phyloP scores from a whole-genome alignment of 2,329 filamentous ascomycete species.

The Trichophyton rubrum region DNA sequence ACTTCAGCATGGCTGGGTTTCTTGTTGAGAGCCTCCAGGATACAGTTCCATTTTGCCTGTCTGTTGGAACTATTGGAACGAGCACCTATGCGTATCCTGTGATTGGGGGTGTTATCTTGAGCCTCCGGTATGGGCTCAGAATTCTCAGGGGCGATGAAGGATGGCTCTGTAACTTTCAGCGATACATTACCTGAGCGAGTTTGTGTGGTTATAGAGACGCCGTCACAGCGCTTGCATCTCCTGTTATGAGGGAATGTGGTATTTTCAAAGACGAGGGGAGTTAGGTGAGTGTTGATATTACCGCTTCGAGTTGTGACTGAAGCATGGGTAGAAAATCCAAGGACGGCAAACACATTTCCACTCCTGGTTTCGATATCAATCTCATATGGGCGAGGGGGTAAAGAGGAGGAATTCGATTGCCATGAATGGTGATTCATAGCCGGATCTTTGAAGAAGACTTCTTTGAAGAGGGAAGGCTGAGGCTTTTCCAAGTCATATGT shows the following conservation, averaged over 20 bases:
- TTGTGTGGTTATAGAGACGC: slow-evolving; percentile 13
- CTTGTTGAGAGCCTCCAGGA: neutral
- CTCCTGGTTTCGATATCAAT: slow-evolving; percentile 19
- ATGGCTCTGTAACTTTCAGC: slow-evolving; percentile 15
- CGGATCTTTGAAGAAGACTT: neutral
- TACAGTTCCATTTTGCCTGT: neutral
- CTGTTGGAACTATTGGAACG: neutral
- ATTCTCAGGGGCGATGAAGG: slow-evolving; percentile 7
- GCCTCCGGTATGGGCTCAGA: neutral
- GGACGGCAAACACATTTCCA: slow-evolving; percentile 26
- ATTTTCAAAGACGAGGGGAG: slow-evolving; percentile 23
- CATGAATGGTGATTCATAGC: neutral
- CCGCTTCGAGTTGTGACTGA: slow-evolving; percentile 38
- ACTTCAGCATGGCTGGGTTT: neutral
- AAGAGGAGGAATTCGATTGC: slow-evolving; percentile 2
- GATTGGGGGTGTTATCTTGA: neutral
- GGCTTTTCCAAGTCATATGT: neutral
- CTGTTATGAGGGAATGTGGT: neutral
- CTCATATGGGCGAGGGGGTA: slow-evolving; percentile 17
- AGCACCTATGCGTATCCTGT: neutral
- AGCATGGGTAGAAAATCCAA: slow-evolving; percentile 38
- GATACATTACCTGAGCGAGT: slow-evolving; percentile 13
- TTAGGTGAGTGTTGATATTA: slow-evolving; percentile 38
- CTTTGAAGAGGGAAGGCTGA: neutral
- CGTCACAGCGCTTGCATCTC: neutral